Base-by-base conservation (phyloP, 2,329 filamentous ascomycete species). In the Rhinocladiella mackenziei region DNA sequence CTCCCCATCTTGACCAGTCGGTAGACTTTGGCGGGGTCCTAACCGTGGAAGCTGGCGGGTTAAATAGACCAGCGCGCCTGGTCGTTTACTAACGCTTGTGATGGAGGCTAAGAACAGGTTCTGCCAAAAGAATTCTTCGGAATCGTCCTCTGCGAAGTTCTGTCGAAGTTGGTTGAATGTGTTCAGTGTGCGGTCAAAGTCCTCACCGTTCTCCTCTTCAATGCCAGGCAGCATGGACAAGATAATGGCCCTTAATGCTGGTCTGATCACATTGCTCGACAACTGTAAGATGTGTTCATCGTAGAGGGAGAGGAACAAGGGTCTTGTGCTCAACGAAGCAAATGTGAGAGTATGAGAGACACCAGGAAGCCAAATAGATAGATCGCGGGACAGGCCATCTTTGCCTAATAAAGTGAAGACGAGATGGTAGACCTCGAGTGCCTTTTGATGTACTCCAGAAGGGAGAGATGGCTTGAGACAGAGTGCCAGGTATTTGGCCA, bases 361-460 rank as follows among this genome's bases (percentile, higher is more conserved):
- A 20, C 92, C 92, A 1, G 94, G 89, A 1, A 97, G 78, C 65
- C 95, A 97, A 26, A 97, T 72, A 11, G 84, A 79, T 32, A 98
- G 77, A 61, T 97, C 89, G 56, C 76, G 77, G 13, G 88, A 85
- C 25, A 98, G 71, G 2, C 82, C 83, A 62, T 92, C 84, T 68
- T 77, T 39, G 37, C 72, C 56, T 68, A 98, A 88, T 53, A 88
- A 77, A 14, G 82, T 80, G 62, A 98, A 98, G 54, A 97, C 81
- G 61, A 88, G 88, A 34, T 75, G 80, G 65, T 98, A 98, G 30
- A 97, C 86, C 65, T 98, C 92, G 44, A 98, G 77, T 1, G 92
- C 82, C 65, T 97, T 98, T 66, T 98, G 94, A 67, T 98, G 92
- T 13, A 98, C 94, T 19, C 92, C 92, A 0, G 92, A 96, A 10